Base-by-base conservation (phyloP, 2,329 filamentous ascomycete genomes). In the Exophiala spinifera region DNA sequence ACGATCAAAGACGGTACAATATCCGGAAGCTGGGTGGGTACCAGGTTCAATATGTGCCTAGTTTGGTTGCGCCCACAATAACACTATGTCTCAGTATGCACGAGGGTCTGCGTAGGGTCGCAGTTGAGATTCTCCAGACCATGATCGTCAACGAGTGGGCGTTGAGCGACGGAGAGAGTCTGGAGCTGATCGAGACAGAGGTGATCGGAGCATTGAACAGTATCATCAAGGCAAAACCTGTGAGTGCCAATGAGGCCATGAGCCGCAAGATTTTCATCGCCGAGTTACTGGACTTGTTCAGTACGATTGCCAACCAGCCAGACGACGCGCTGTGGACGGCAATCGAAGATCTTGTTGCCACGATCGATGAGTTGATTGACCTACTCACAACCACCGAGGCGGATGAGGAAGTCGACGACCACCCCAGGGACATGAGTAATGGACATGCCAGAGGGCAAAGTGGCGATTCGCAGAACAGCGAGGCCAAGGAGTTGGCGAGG, bases 111-210 rank as follows among this genome's bases (percentile, higher is more conserved):
- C 83, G 94, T 56, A 84, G 84, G 60, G 94, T 95, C 70, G 94
- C 92, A 0, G 91, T 96, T 25, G 89, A 96, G 69, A 88, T 99
- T 17, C 73, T 99, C 58, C 91, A 96, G 69, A 95, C 91, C 2
- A 99, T 99, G 94, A 95, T 99, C 65, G 86, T 97, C 62, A 95
- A 91, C 72, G 94, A 99, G 72, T 99, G 94, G 94, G 91, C 91
- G 14, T 73, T 99, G 60, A 96, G 91, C 67, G 89, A 96, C 68
- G 92, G 97, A 68, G 42, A 44, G 42, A 44, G 42, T 44, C 75
- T 99, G 45, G 87, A 87, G 2, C 85, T 94, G 45, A 88, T 99
- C 48, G 91, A 97, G 71, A 94, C 91, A 1, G 94, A 96, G 71
- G 91, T 97, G 77, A 96, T 99, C 64, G 92, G 96, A 65, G 95